phyloP scores from a whole-genome alignment of 2,329 filamentous ascomycete genomes.

The Hypocreales sp. region DNA sequence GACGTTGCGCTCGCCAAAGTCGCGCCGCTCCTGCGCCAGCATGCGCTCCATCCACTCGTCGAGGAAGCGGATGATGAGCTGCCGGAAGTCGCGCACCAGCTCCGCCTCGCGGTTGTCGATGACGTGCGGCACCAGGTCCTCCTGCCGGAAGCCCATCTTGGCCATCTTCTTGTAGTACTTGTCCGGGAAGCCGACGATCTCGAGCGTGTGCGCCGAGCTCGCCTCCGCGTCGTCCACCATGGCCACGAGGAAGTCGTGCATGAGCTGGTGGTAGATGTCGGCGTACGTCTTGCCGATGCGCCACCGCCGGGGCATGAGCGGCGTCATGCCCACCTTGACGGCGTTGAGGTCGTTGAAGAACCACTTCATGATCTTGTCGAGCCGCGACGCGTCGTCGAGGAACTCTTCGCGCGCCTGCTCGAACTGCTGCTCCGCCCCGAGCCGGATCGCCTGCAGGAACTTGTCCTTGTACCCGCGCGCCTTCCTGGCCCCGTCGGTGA shows the following conservation, averaged over 20 bases:
- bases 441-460: constrained; percentile 66
- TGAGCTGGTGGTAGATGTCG: constrained; percentile 79
- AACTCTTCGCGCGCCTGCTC: constrained; percentile 58
- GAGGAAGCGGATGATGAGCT: constrained; percentile 87
- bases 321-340: constrained; percentile 82
- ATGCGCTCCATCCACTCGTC: constrained; percentile 98
- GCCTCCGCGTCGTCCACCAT: constrained; percentile 73
- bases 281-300: constrained; percentile 84
- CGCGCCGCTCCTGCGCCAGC: constrained; percentile 63
- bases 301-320: constrained; percentile 91
- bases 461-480: constrained; percentile 95
- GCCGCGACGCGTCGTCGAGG: constrained; percentile 61
- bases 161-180: constrained; percentile 95
- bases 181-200: constrained; percentile 87
- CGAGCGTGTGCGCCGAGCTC: constrained; percentile 75
- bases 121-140: constrained; percentile 70
- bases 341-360: constrained; percentile 96
- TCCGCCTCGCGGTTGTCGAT: constrained; percentile 84
- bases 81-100: constrained; percentile 82
- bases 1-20: constrained; percentile 62
- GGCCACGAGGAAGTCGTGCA: constrained; percentile 83
- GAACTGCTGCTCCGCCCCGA: constrained; percentile 61
- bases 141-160: constrained; percentile 65
- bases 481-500: constrained; percentile 83
- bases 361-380: constrained; percentile 87